These are phyloP conservation scores for Cotoneaster glaucophyllus DNA, from an alignment of 306 rosid genomes.

Conservation along the genomic window DNA sequence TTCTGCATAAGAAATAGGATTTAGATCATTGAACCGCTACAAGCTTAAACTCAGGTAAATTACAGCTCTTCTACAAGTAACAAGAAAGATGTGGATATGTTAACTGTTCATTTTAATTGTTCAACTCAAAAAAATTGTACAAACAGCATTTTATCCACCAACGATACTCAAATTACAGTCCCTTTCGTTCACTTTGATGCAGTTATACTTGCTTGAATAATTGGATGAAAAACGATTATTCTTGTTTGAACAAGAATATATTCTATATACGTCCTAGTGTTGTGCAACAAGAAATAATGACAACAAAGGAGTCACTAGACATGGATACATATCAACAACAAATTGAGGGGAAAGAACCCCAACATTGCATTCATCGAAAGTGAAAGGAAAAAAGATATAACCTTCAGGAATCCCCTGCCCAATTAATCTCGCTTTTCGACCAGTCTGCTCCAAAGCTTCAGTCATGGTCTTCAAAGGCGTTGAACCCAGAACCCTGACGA, in stretches of 20 bases:
- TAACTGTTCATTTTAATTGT: not conserved
- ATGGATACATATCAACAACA: not conserved
- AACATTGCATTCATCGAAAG: not conserved
- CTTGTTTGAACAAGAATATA: not conserved
- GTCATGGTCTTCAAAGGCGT: conserved; percentile 83
- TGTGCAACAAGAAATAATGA: not conserved
- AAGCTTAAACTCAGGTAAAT: not conserved
- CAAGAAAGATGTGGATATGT: not conserved
- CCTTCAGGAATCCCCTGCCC: conserved; percentile 96
- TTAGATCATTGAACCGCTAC: not conserved
- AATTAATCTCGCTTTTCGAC: conserved; percentile 70
- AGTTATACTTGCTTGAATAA: not conserved
- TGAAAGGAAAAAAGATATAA: not conserved
- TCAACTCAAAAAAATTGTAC: not conserved
- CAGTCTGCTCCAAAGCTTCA: conserved; percentile 82
- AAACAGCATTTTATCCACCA: not conserved
- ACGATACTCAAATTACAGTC: not conserved
- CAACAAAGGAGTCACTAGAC: not conserved
- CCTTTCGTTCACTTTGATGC: not conserved
- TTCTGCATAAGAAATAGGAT: not conserved
- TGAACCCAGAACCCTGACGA: conserved; percentile 78
- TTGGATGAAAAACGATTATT: not conserved
- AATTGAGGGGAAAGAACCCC: not conserved
- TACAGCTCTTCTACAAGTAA: not conserved
- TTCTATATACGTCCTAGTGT: not conserved